Conservation (phyloP, 2,329 filamentous ascomycete genomes). For the Colletotrichum filicis region DNA sequence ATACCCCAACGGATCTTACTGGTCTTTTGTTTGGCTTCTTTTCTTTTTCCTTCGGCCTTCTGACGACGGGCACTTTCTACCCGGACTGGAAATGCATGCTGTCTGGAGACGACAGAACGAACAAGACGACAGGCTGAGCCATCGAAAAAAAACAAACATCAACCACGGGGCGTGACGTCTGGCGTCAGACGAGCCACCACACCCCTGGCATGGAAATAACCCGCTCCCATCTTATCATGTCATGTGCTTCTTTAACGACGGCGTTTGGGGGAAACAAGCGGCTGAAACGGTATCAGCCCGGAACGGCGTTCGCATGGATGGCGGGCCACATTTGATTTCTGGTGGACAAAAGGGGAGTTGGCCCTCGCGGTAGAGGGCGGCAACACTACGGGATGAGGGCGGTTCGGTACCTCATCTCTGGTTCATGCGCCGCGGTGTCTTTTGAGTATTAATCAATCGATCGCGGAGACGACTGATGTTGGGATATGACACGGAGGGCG, state of each 20-base stretch:
- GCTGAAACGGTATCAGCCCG: conserved; percentile 33
- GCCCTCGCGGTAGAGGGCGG: conserved; percentile 23
- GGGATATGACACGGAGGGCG: conserved; percentile 33
- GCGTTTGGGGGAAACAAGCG: conserved; percentile 32
- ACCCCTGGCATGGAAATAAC: conserved; percentile 11
- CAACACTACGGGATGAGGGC: not conserved
- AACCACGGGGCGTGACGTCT: conserved; percentile 10
- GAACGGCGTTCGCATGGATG: conserved; percentile 33
- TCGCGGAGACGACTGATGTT: conserved; percentile 36
- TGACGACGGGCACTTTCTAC: conserved; percentile 30
- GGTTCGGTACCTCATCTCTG: conserved; percentile 33
- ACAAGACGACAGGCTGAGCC: conserved; percentile 20
- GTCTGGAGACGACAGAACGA: conserved; percentile 29
- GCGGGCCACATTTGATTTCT: conserved; percentile 30
- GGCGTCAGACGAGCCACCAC: conserved; percentile 5
- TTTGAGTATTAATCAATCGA: conserved; percentile 36
- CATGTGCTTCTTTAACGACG: conserved; percentile 30
- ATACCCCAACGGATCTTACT: conserved; percentile 33
- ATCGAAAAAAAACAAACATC: conserved; percentile 20
- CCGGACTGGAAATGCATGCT: conserved; percentile 23
- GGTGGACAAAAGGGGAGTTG: conserved; percentile 29
- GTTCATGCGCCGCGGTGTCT: conserved; percentile 32
- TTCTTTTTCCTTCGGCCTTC: conserved; percentile 33
- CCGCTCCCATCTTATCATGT: conserved; percentile 33
- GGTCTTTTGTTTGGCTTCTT: conserved; percentile 35